Conservation (phyloP, 768 basidiomycete genomes). For the Lactarius pseudohatsudake region DNA sequence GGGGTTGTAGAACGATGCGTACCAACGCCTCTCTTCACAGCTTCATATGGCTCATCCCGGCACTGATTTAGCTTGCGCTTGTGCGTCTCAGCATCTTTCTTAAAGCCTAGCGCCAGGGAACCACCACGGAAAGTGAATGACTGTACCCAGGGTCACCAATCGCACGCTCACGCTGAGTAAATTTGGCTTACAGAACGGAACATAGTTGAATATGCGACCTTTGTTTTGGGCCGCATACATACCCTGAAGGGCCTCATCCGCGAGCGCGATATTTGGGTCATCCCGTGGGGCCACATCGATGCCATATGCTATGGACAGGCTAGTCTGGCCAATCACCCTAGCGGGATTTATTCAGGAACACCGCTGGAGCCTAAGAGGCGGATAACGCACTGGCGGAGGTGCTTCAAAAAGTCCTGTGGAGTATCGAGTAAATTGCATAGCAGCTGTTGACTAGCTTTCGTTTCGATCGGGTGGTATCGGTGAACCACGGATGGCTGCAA, state of each 20-base stretch:
- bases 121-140: conserved; percentile 35
- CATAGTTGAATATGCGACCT: conserved; percentile 46
- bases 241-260: conserved; percentile 40
- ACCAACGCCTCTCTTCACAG: conserved; percentile 31
- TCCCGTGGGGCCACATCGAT: conserved; percentile 40
- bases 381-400: conserved; percentile 39
- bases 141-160: conserved; percentile 14
- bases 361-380: not conserved
- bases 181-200: conserved; percentile 33
- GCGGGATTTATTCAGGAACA: not conserved
- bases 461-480: conserved; percentile 36
- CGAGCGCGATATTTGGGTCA: conserved; percentile 47
- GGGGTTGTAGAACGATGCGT: not conserved
- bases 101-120: conserved; percentile 35
- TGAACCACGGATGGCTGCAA: conserved; percentile 38
- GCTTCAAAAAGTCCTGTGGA: conserved; percentile 41
- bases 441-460: conserved; percentile 36
- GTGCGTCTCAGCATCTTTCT: conserved; percentile 27
- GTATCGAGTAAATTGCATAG: conserved; percentile 37
- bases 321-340: conserved; percentile 38
- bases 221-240: conserved; percentile 40
- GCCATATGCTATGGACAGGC: conserved; percentile 48
- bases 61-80: conserved; percentile 26
- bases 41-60: conserved; percentile 31
- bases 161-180: not conserved